Evolutionary conservation across 345 rosid species (phyloP).

Genomic region (Cardamine occulta): DNA sequence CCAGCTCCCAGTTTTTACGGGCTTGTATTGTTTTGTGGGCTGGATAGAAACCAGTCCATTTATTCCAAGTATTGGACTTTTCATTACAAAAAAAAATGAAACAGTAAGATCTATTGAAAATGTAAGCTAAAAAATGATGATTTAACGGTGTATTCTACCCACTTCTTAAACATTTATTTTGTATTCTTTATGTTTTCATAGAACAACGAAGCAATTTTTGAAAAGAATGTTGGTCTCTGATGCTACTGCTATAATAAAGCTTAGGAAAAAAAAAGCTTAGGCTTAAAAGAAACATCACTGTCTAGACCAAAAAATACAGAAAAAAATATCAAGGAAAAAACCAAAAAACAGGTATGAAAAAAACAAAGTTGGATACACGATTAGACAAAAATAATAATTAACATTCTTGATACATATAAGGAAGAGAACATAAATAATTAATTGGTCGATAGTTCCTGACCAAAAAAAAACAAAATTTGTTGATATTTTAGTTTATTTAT

Average conservation of each 20-base stretch:
- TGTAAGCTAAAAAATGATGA: neutral
- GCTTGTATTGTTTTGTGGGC: constrained; percentile 12
- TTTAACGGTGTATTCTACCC: neutral
- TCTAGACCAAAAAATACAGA: neutral
- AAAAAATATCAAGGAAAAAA: neutral
- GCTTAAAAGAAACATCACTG: neutral
- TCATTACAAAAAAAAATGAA: too few species aligned
- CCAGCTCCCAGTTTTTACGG: neutral
- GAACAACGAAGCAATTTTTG: neutral
- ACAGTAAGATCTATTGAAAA: neutral
- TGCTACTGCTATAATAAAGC: neutral
- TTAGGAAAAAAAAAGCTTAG: neutral
- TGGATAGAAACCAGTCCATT: neutral
- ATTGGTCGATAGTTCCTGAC: neutral
- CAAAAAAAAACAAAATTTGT: neutral
- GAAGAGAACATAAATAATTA: neutral
- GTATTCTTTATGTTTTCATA: neutral
- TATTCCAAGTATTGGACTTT: neutral
- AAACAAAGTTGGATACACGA: neutral
- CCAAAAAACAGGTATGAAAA: neutral
- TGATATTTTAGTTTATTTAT: neutral
- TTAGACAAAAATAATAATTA: neutral
- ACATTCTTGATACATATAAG: neutral
- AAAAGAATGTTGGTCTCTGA: neutral
- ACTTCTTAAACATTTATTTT: neutral